Percentiles rank a stretch among this genome's conserved stretches.
Evolutionary conservation across 768 basidiomycete genomes (phyloP).

Genomic region (Udeniomyces megalosporus): DNA sequence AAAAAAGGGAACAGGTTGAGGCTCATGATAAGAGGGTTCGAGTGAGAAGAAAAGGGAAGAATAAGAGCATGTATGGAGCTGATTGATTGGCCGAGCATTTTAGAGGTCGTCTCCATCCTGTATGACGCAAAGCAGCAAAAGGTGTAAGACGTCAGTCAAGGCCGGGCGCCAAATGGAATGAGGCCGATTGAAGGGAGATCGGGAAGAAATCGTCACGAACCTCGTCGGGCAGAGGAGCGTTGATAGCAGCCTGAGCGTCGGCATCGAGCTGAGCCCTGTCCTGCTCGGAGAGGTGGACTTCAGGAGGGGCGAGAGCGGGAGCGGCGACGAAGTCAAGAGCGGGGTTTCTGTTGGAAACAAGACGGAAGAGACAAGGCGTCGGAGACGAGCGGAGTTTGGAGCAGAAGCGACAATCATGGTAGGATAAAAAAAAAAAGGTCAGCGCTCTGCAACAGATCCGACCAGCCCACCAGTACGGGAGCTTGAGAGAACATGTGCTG

Average conservation of each 20-base stretch:
- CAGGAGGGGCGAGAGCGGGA: constrained; percentile 39
- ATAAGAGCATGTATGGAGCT: no score
- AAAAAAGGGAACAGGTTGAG: no score
- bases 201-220: constrained; percentile 28
- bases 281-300: constrained; percentile 23
- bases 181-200: background rate
- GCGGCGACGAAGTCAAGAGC: constrained; percentile 89
- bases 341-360: constrained; percentile 54
- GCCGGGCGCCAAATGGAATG: background rate
- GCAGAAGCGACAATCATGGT: background rate
- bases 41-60: no score
- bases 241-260: constrained; percentile 45
- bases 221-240: constrained; percentile 83
- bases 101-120: no score
- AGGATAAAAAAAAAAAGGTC: background rate
- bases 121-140: no score
- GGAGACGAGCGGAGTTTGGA: background rate
- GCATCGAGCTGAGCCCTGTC: constrained; percentile 77
- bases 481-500: background rate
- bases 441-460: background rate
- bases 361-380: background rate
- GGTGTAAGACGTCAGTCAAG: no score
- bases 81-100: no score
- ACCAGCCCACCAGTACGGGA: background rate
- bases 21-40: no score